Evolutionary conservation across 2,329 filamentous ascomycete species (phyloP), one percentile per base, ranked within the genome.

Genomic region (Hypoxylon sp.): DNA sequence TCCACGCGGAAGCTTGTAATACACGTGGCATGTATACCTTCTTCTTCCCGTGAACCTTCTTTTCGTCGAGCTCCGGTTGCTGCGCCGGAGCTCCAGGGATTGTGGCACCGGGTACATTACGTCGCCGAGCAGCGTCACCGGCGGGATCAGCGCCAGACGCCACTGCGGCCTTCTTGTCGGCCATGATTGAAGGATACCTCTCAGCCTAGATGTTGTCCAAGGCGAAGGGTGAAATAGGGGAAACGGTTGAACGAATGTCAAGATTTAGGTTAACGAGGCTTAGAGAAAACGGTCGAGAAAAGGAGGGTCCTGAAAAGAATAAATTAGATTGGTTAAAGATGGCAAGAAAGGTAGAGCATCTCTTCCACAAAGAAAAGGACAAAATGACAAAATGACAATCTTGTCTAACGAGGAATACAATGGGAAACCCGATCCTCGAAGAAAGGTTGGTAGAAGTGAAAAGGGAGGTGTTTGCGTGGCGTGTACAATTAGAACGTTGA

Each of bases 81-180:
- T 65, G 79, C 77, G 71, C 78, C 73, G 65, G 79, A 64, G 68
- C 58, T 59, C 69, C 73, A 67, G 81, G 72, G 66, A 77, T 76
- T 60, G 81, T 80, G 65, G 82, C 80, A 47, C 82, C 82, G 51
- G 84, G 83, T 60, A 85, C 80, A 75, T 85, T 84, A 75, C 89
- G 87, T 76, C 88, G 82, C 74, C 88, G 84, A 69, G 87, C 83
- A 71, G 84, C 84, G 74, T 90, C 86, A 75, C 82, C 83, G 63
- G 85, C 79, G 9, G 75, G 75, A 74, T 90, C 87, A 76, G 86
- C 85, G 80, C 89, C 89, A 42, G 89, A 88, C 79, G 86, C 87
- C 79, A 86, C 81, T 76, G 84, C 82, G 77, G 85, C 83, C 80
- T 84, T 86, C 64, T 85, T 83, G 76, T 83, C 82, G 75, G 86